phyloP scores from a whole-genome alignment of 2,329 filamentous ascomycete species.

The Talaromyces pinophilus region DNA sequence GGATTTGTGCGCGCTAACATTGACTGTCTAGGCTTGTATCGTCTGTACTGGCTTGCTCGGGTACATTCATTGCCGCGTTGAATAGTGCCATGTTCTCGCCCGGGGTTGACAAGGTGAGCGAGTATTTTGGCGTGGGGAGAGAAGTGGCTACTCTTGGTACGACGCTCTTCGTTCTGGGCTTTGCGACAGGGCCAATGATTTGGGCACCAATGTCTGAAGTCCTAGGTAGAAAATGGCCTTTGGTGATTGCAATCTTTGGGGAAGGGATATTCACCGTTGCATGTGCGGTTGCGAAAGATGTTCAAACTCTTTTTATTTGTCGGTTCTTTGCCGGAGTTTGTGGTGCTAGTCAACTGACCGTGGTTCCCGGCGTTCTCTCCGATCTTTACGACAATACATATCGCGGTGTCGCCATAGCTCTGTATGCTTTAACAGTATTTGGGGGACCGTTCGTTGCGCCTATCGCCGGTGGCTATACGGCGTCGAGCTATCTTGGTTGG shows the following conservation, averaged over 20 bases:
- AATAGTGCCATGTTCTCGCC: constrained; percentile 61
- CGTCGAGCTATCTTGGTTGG: constrained; percentile 55
- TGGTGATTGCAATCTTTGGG: constrained; percentile 46
- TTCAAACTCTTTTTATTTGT: constrained; percentile 46
- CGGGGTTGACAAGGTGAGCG: constrained; percentile 58
- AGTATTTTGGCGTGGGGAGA: constrained; percentile 48
- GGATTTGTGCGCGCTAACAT: background rate
- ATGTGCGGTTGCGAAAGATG: constrained; percentile 45
- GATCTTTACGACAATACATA: constrained; percentile 52
- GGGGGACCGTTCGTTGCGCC: constrained; percentile 53
- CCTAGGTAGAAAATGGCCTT: constrained; percentile 58
- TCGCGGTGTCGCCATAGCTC: constrained; percentile 44
- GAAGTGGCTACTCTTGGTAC: constrained; percentile 51
- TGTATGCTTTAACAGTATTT: constrained; percentile 52
- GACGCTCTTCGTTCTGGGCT: constrained; percentile 54
- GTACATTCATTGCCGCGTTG: constrained; percentile 55
- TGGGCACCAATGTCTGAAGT: constrained; percentile 66
- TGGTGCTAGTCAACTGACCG: constrained; percentile 46
- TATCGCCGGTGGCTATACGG: constrained; percentile 55
- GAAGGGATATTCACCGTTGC: constrained; percentile 51
- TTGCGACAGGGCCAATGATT: constrained; percentile 61
- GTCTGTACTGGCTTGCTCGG: constrained; percentile 42
- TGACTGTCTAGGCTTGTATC: constrained; percentile 23
- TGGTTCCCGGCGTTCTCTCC: constrained; percentile 49
- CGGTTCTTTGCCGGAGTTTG: constrained; percentile 53